Conservation (phyloP, 306 rosid species). For the Chamaecrista fasciculata region DNA sequence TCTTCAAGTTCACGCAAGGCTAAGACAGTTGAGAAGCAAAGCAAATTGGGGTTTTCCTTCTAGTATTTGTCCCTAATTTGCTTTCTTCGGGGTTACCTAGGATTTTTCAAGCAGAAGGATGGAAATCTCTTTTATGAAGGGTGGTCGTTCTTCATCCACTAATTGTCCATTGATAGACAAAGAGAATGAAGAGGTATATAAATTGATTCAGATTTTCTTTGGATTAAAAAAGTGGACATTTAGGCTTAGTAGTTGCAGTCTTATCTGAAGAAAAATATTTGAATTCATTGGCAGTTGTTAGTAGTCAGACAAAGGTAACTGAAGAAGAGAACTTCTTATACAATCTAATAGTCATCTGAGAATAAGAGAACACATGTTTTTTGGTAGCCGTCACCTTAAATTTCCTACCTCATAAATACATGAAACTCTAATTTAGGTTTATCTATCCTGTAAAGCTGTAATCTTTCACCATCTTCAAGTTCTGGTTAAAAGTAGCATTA, state of each 20-base stretch:
- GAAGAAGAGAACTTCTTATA: neutral
- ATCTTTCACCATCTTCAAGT: neutral
- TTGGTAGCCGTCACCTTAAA: neutral
- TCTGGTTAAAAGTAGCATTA: neutral
- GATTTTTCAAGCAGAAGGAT: constrained; percentile 53
- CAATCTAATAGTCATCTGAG: constrained; percentile 1
- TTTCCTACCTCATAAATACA: neutral
- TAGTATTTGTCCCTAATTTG: constrained; percentile 41
- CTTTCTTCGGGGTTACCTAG: constrained; percentile 58
- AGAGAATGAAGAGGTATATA: constrained; percentile 59
- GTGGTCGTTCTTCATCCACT: constrained; percentile 47
- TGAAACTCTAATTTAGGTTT: neutral
- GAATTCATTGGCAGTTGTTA: neutral
- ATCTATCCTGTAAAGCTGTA: neutral
- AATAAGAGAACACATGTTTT: neutral
- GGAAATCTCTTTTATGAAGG: constrained; percentile 44
- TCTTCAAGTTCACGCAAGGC: neutral
- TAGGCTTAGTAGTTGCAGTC: constrained; percentile 6
- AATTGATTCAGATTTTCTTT: constrained; percentile 25
- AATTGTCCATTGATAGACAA: constrained; percentile 61
- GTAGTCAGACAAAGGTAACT: neutral
- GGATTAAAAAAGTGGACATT: constrained; percentile 19
- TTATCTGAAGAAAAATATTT: neutral
- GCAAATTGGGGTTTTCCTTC: constrained; percentile 28
- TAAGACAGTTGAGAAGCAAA: constrained; percentile 11